Evolutionary conservation across 2,329 filamentous ascomycete genomes (phyloP), one percentile per base, ranked within the genome.

Genomic region (Diaporthe velutina): DNA sequence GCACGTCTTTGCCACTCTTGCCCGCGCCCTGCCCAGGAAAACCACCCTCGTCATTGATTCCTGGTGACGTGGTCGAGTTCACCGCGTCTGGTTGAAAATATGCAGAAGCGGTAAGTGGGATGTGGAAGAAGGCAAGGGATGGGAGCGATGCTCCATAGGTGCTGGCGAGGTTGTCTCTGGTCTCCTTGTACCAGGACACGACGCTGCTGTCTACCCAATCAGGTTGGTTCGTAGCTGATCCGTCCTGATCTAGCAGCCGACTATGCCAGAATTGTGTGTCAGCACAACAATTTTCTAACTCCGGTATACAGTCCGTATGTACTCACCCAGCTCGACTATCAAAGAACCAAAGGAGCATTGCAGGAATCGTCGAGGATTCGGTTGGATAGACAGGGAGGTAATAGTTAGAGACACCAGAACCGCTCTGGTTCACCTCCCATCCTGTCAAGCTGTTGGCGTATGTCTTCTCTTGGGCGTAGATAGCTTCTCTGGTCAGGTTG

Each of bases 271-370:
- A 12, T 0, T 7, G 19, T 4, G 3, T 35, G 22, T 60, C 13
- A 68, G 45, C 15, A 17, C 1, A n/a, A 15, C 3, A 4, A 28
- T 1, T 2, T 1, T 38, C 3, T 9, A 3, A 17, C 13, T 1
- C 1, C 0, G 19, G 2, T 3, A 4, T 12, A 4, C 13, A 19
- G 0, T 9, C 22, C 7, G 9, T 15, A n/a, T 10, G 1, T 13
- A 57, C 71, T 48, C 19, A 73, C 73, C 74, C 88, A 48, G 89
- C 88, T 50, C 87, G 84, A 71, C 83, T 86, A 80, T 93, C 91
- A 77, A 93, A 92, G 80, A 92, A 92, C 89, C 90, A 93, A 3
- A 93, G 82, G 2, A 92, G 78, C 40, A 83, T 76, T 10, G 70
- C 75, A 0, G 82, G 81, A 0, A 71, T 54, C 13, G 38, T 38